Evolutionary conservation across 1,284 basidiomycete genomes (phyloP).

Genomic region (Malassezia sp.): DNA sequence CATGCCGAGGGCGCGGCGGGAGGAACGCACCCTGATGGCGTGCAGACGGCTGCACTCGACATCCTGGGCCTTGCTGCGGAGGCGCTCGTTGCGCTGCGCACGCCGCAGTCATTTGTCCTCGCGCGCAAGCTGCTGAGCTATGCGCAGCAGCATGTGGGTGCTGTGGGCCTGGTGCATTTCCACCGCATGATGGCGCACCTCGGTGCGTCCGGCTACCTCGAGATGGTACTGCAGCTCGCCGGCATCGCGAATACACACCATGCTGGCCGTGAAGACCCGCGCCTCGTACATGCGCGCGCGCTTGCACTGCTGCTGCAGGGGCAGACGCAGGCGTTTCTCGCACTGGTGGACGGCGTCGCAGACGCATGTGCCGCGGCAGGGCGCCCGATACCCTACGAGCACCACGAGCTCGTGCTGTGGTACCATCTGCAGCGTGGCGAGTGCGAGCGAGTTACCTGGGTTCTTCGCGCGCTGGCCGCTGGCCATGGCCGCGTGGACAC

Average conservation of each 20-base stretch:
- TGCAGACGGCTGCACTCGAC: not conserved
- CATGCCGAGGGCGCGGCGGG: not conserved
- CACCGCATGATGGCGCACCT: conserved; percentile 7
- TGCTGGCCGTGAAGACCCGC: not conserved
- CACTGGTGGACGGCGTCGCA: not conserved
- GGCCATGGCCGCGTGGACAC: not conserved
- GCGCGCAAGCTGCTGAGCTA: conserved; percentile 13
- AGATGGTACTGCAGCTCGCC: conserved; percentile 4
- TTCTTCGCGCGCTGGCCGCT: not conserved
- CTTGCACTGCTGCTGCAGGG: too few species aligned
- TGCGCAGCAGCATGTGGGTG: conserved; percentile 11
- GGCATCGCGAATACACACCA: conserved; percentile 7
- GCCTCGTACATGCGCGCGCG: conserved; percentile 2
- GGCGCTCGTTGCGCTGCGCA: not conserved
- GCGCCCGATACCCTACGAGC: too few species aligned
- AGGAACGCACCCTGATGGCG: not conserved
- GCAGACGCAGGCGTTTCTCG: conserved; percentile 2
- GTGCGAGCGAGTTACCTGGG: not conserved
- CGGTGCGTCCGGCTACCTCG: not conserved
- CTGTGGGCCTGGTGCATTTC: conserved; percentile 1
- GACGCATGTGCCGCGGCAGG: not conserved
- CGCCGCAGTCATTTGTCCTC: conserved; percentile 1
- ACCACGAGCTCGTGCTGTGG: not conserved
- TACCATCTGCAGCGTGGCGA: not conserved
- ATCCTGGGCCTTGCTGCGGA: conserved; percentile 11